phyloP scores from a whole-genome alignment of 2,329 filamentous ascomycete genomes.

The Botryotinia calthae region DNA sequence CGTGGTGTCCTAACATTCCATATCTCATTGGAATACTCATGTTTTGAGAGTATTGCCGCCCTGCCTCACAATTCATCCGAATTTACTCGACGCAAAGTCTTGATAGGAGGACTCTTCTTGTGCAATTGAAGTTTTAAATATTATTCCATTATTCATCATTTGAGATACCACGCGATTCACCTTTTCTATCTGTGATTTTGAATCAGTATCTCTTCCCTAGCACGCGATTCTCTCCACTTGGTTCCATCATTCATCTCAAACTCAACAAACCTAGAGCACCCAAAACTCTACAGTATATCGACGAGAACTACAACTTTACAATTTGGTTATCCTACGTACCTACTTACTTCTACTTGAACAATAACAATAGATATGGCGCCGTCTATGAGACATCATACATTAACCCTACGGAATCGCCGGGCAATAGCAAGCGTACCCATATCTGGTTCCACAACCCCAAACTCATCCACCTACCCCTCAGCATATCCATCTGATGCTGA shows the following conservation, averaged over 20 bases:
- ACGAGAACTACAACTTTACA: neutral
- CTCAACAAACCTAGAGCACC: neutral
- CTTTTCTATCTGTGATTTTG: conserved; percentile 2
- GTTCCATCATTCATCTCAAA: neutral
- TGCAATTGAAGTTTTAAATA: neutral
- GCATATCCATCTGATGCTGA: conserved; percentile 35
- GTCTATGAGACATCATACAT: neutral
- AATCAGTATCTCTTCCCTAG: neutral
- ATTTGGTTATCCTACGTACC: neutral
- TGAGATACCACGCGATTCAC: neutral
- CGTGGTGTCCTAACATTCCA: conserved; percentile 38
- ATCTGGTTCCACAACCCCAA: conserved; percentile 24
- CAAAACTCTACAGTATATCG: neutral
- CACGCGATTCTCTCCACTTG: neutral
- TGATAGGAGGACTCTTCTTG: neutral
- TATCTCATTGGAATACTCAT: conserved; percentile 17
- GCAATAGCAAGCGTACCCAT: neutral
- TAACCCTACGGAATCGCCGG: conserved; percentile 10
- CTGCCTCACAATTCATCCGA: conserved; percentile 22
- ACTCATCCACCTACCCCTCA: conserved; percentile 29
- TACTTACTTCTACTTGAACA: neutral
- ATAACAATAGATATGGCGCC: neutral
- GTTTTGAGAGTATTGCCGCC: conserved; percentile 26
- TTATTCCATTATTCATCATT: neutral
- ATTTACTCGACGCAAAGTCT: neutral